Base-by-base conservation (phyloP, 2,329 filamentous ascomycete species). In the Pseudopithomyces maydicus region DNA sequence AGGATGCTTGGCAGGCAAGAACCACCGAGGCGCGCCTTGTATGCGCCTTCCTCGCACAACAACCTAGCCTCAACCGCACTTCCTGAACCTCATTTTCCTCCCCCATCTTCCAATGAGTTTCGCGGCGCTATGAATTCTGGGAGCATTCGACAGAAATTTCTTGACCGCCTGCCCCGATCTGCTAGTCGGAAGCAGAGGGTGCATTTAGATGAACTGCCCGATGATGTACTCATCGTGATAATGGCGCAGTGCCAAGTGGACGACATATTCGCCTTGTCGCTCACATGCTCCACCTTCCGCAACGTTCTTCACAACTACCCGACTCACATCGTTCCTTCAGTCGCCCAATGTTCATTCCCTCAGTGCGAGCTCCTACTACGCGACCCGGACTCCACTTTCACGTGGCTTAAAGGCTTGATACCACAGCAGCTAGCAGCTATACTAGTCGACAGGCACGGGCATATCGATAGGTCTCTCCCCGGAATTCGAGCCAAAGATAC, bases 161-260 rank as follows among this genome's bases (percentile, higher is more conserved):
- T 35, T 8, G n/a, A 35, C 29, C 29, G 17, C 29, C 17, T 47
- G 20, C 32, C 23, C 33, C 19, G 45, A 23, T 35, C 38, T 6
- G 47, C 35, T 5, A 52, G 59, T 22, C 49, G 52, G 22, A 57
- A 41, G 54, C 19, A 52, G 15, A 39, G 48, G n/a, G 39, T 29
- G 20, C 47, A 46, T 38, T 65, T 69, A 50, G 45, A 59, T 36
- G 54, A 59, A 8, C 59, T 73, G 3, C 68, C 69, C 7, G 70
- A 72, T 36, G 70, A 74, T 38, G 53, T 74, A 17, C 67, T 75
- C 41, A 69, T 74, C 51, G 36, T 69, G 7, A 62, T 74, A 17
- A 62, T 56, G 46, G 67, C 56, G 8, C 61, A 66, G 51, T 74
- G 69, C 46, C 62, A 62, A 39, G 62, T 75, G 45, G 70, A 73